Base-by-base conservation (phyloP, 2,329 filamentous ascomycete genomes). In the Thielaviopsis populi region DNA sequence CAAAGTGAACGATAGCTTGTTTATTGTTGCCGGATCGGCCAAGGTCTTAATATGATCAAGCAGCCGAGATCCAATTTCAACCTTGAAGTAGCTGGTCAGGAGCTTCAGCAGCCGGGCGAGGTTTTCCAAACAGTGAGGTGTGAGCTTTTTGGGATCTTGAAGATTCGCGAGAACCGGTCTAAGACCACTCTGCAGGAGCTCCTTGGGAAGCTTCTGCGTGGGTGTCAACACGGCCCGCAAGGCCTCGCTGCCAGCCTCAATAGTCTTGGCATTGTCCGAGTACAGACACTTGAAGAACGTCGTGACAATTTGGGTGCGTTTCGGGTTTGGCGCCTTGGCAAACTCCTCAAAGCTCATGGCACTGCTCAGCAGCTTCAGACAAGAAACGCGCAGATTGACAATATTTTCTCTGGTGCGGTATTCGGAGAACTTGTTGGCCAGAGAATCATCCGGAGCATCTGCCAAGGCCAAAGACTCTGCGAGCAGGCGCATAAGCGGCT, bases 271-370 rank as follows among this genome's bases (percentile, higher is more conserved):
- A 2, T 91, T 95, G 71, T 95, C 91, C 0, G 90, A 92, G 73
- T 99, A 99, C 0, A 99, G 79, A 43, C 89, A 95, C 71, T 96
- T 97, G 81, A 99, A 99, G 76, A 99, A 99, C 1, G 97, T 91
- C 0, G 89, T 85, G 19, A 99, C 91, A 59, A 97, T 95, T 70
- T 83, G 84, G 1, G 77, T 80, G 61, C 85, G 78, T 0, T 83
- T 85, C 0, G 82, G 70, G 30, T 88, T 87, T 59, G 84, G 84
- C 1, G 83, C 85, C 63, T 89, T 90, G 66, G 86, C 86, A 72
- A 96, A 97, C 41, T 96, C 92, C 4, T 92, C 88, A 71, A 96
- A 94, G 53, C 85, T 83, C 82, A 97, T 96, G 0, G 94, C 94
- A 66, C 90, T 95, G 60, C 91, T 96, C 43, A 99, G 77, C 46